Base-by-base conservation (phyloP, 1,139 yeast species). In the Taphrina confusa region DNA sequence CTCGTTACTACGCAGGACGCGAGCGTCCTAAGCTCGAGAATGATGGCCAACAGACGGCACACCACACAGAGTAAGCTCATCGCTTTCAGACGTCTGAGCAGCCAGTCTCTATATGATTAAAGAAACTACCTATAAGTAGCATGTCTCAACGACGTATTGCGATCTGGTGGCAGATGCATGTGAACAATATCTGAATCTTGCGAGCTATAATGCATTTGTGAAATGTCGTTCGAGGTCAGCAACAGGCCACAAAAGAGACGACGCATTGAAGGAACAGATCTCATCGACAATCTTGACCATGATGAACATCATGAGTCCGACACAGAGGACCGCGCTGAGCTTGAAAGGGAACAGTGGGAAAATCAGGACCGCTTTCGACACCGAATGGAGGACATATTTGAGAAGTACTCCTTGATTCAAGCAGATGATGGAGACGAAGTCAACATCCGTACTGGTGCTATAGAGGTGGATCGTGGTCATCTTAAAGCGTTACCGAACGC, bases 401-500 rank as follows among this genome's bases (percentile, higher is more conserved):
- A n/a, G 12, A 39, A 45, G 30, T 65, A 65, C 51, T 63, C 66
- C 8, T 57, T 57, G 3, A 63, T 64, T 30, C 25, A 61, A 12
- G 28, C 36, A 20, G 46, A 60, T 20, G 64, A 62, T 25, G 61
- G 65, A 5, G 67, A 65, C 34, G 67, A 65, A 16, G 64, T 65
- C 34, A 66, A 65, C 37, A 40, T 65, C 14, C 25, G 61, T 18
- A 65, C 67, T 8, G 67, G 67, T 9, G 65, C 65, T 36, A 51
- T 65, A 1, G 57, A 64, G 18, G 64, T 64, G 27, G 66, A 65
- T 49, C 61, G 64, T 2, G 67, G 67, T 8, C 67, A 65, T 39
- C 46, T 65, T 30, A 28, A 22, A 20, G 25, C 57, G 9, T 23
- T 60, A n/a, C 56, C 56, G 33, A 51, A 54, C 16, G 62, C 40